Evolutionary conservation across 305 asterid species (phyloP).

Genomic region (Fraxinus xanthoxyloides): DNA sequence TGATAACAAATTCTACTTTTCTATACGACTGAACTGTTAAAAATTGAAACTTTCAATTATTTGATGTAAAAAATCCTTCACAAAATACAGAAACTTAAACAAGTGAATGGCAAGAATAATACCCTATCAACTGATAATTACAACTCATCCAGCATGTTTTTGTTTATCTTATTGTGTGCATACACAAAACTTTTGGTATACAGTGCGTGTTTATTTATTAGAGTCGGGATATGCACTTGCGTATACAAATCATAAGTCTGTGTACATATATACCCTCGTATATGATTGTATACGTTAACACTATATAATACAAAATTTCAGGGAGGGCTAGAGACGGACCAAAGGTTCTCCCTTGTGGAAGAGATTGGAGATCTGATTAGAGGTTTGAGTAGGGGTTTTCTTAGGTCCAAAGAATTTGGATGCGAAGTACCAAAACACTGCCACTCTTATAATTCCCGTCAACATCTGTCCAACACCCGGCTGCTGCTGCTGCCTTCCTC

Average conservation of each 20-base stretch:
- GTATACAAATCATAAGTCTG: background rate
- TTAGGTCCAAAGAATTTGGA: slow-evolving; percentile 89
- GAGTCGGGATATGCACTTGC: background rate
- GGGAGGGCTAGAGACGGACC: slow-evolving; percentile 34
- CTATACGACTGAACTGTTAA: background rate
- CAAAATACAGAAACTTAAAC: background rate
- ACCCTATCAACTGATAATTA: background rate
- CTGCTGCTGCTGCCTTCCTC: slow-evolving; percentile 42
- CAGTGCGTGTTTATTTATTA: background rate
- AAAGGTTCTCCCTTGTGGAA: slow-evolving; percentile 74
- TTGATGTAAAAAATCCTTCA: background rate
- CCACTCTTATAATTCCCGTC: slow-evolving; percentile 78
- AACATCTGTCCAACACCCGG: slow-evolving; percentile 78
- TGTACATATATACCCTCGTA: background rate
- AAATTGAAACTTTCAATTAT: background rate
- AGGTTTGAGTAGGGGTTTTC: slow-evolving; percentile 48
- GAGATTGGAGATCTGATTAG: slow-evolving; percentile 89
- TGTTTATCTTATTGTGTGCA: background rate
- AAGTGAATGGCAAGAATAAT: background rate
- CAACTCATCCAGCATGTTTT: background rate
- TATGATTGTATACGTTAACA: background rate
- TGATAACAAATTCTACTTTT: background rate
- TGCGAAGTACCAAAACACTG: slow-evolving; percentile 91
- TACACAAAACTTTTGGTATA: background rate
- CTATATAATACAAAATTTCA: background rate